Conservation (phyloP, 2,329 filamentous ascomycete genomes). For the Pyrenophora tritici-repentis region DNA sequence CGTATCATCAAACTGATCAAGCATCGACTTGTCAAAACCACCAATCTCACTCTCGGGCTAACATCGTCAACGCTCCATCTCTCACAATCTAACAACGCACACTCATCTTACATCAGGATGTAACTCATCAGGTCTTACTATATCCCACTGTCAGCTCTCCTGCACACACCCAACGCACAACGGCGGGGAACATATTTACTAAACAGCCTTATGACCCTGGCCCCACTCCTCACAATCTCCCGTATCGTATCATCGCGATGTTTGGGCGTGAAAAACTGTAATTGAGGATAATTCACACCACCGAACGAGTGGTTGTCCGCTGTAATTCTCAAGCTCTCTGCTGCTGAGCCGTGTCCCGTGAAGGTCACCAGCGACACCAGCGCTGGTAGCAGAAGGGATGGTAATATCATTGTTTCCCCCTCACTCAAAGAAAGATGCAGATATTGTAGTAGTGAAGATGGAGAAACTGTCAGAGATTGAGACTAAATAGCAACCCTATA, state of each 20-base stretch:
- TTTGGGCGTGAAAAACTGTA: constrained; percentile 37
- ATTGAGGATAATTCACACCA: constrained; percentile 41
- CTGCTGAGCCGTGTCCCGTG: constrained; percentile 17
- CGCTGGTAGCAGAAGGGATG: constrained; percentile 19
- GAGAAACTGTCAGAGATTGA: too few species aligned
- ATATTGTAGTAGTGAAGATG: background rate
- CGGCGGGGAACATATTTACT: constrained; percentile 22
- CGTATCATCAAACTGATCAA: constrained; percentile 44
- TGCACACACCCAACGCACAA: too few species aligned
- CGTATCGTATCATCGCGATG: constrained; percentile 38
- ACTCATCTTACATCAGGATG: constrained; percentile 34
- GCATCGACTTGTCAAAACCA: constrained; percentile 37
- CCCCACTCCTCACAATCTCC: constrained; percentile 36
- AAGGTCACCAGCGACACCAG: constrained; percentile 23
- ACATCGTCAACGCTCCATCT: background rate
- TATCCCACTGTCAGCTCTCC: background rate
- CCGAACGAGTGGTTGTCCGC: constrained; percentile 41
- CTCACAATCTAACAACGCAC: too few species aligned
- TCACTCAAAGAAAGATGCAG: too few species aligned
- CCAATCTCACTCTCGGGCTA: constrained; percentile 39
- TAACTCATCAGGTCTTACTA: constrained; percentile 35
- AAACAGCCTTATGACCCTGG: constrained; percentile 41
- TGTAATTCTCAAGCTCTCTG: constrained; percentile 30
- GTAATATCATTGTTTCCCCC: constrained; percentile 29
- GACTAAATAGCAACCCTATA: too few species aligned